These are phyloP conservation scores for Lichtheimia corymbifera DNA, from an alignment of 371 early-diverging fungal species.

Conservation along the genomic window DNA sequence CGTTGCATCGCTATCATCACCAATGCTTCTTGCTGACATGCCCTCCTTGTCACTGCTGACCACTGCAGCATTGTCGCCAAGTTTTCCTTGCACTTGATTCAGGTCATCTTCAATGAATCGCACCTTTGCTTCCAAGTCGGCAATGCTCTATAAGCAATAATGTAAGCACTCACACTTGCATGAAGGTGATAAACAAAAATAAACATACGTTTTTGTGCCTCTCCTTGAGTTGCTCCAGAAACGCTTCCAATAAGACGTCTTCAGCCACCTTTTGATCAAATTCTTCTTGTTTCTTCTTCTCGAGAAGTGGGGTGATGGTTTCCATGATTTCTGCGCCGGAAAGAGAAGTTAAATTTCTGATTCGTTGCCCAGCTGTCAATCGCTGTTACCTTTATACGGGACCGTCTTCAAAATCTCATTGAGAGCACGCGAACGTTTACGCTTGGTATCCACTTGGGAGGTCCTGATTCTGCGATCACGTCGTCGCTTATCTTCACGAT, in stretches of 20 bases:
- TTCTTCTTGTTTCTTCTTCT: conserved; percentile 59
- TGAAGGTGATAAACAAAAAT: not conserved
- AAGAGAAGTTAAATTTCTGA: not conserved
- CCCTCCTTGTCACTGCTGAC: not conserved
- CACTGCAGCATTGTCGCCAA: not conserved
- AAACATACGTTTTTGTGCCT: conserved; percentile 13
- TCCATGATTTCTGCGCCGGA: conserved; percentile 47
- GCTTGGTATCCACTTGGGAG: conserved; percentile 1
- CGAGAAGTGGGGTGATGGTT: conserved; percentile 54
- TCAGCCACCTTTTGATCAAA: conserved; percentile 51
- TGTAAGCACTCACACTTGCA: not conserved
- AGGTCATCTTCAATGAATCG: conserved; percentile 43
- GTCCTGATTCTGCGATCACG: not conserved
- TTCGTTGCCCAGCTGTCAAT: not conserved
- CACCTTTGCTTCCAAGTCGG: conserved; percentile 30
- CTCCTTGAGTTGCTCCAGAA: conserved; percentile 48
- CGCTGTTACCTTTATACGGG: conserved; percentile 12
- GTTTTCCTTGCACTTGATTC: not conserved
- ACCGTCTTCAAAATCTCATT: conserved; percentile 5
- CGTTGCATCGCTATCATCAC: not conserved
- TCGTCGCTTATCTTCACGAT: conserved; percentile 3
- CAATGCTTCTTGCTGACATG: no score
- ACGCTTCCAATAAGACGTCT: conserved; percentile 57
- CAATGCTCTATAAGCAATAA: conserved; percentile 23
- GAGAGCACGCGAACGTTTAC: not conserved